Base-by-base conservation (phyloP, 2,329 filamentous ascomycete species). In the Pseudocercospora eumusae region DNA sequence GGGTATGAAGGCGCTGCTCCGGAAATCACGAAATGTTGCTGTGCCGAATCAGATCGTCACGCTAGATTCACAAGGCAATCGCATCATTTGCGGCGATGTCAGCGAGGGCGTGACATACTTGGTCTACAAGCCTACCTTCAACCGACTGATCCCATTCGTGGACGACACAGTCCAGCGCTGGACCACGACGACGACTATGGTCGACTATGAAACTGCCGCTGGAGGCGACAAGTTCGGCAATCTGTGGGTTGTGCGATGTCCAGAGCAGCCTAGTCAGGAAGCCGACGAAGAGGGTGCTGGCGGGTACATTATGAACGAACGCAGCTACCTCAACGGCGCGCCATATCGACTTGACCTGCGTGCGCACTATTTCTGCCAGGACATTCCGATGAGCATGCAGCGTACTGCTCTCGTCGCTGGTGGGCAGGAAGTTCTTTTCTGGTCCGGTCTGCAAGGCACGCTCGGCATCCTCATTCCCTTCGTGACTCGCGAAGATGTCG, bases 171-270 rank as follows among this genome's bases (percentile, higher is more conserved):
- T 97, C 64, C 84, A 92, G 56, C 87, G 95, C 31, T 98, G 93
- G 91, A 96, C 92, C 1, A 96, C 92, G 0, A 90, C 90, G 68
- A 89, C 90, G 0, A 85, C 92, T 2, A 96, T 99, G 92, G 88
- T 98, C 1, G 95, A 99, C 77, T 99, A 99, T 76, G 95, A 99
- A 75, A 96, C 95, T 0, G 87, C 91, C 23, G 93, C 92, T 2
- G 95, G 93, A 36, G 93, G 93, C 36, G 95, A 99, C 80, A 98
- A 97, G 74, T 99, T 99, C 68, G 96, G 95, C 64, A 99, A 99
- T 71, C 78, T 99, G 15, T 99, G 92, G 88, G 85, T 99, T 49
- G 83, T 99, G 28, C 89, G 95, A 53, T 95, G 91, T 71, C 92
- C 93, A 0, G 82, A 88, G 63, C 95, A 96, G 75, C 88, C 89